Evolutionary conservation across 1,284 basidiomycete species (phyloP), one percentile per base, ranked within the genome.

Genomic region (Porodaedalea pini): DNA sequence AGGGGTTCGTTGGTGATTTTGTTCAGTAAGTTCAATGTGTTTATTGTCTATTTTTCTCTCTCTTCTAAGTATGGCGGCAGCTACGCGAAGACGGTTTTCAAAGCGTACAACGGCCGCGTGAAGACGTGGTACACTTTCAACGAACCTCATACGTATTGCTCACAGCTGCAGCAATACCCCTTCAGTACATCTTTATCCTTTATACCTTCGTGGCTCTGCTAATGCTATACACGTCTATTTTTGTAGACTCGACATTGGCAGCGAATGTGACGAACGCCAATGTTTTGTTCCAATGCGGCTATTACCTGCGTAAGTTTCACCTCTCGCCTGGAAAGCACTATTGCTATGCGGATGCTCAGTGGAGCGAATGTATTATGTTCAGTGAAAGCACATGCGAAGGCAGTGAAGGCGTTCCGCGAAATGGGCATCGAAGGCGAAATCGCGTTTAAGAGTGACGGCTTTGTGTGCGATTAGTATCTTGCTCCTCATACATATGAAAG

Each of bases 121-220:
- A 75, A 78, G 58, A 78, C 74, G 41, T 79, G 77, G 75, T 75
- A 75, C 62, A 79, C 78, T 0, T 79, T 79, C 70, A 78, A 79
- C 56, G 78, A 78, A 60, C 78, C 78, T 21, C 69, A 71, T 13
- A 74, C 76, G 1, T 76, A 68, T 58, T 78, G 77, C 60, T 57
- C 65, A 31, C 70, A 72, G 61, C 56, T 74, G 37, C 68, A 63
- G 0, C 65, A 66, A 6, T 77, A 73, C 65, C 75, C 76, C 2
- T 78, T 78, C 66, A 75, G 76, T 77, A 41, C 32, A 72, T 66
- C 11, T 32, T 34, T 13, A n/a, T 49, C 11, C 25, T 21, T 29
- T 34, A 4, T 6, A 6, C 32, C n/a, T 31, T 23, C 45, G 23
- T 4, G 4, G 6, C 5, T n/a, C 4, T 13, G 23, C 10, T n/a